These are phyloP conservation scores for Leccinum barrowsii DNA, from an alignment of 768 basidiomycete genomes.

Conservation along the genomic window DNA sequence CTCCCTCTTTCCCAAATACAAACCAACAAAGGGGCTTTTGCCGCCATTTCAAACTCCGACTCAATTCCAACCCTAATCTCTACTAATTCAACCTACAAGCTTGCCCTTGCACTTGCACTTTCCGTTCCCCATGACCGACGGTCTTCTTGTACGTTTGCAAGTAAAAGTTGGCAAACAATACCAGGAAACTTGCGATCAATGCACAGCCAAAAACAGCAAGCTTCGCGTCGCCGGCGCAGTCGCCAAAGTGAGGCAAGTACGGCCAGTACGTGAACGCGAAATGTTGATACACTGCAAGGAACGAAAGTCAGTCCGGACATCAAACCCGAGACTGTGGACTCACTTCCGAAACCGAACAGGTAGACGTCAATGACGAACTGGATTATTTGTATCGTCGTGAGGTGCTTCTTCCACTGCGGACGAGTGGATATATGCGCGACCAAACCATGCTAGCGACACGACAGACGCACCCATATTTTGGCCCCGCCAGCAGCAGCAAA, in stretches of 20 bases:
- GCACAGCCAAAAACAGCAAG: slow-evolving; percentile 14
- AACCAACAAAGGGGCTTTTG: slow-evolving; percentile 27
- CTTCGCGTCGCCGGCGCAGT: slow-evolving; percentile 22
- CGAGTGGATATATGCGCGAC: neutral
- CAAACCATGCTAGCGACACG: neutral
- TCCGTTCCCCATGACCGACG: neutral
- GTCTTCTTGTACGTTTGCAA: slow-evolving; percentile 19
- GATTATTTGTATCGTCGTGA: slow-evolving; percentile 26
- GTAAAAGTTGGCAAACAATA: slow-evolving; percentile 27
- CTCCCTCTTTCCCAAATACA: slow-evolving; percentile 25
- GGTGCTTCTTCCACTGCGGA: slow-evolving; percentile 26
- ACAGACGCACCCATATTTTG: slow-evolving; percentile 21
- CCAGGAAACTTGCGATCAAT: slow-evolving; percentile 21
- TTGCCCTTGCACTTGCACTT: neutral
- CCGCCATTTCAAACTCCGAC: slow-evolving; percentile 21
- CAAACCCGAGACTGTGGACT: slow-evolving; percentile 2
- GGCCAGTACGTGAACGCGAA: slow-evolving; percentile 25
- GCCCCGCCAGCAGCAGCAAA: slow-evolving; percentile 80
- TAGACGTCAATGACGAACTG: slow-evolving; percentile 25
- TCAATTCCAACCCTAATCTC: neutral
- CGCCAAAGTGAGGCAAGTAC: slow-evolving; percentile 22
- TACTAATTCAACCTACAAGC: neutral
- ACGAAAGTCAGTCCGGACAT: neutral
- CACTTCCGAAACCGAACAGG: slow-evolving; percentile 21
- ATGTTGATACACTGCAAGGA: slow-evolving; percentile 24